Evolutionary conservation across 1,284 basidiomycete species (phyloP).

Genomic region (Fomes fomentarius): DNA sequence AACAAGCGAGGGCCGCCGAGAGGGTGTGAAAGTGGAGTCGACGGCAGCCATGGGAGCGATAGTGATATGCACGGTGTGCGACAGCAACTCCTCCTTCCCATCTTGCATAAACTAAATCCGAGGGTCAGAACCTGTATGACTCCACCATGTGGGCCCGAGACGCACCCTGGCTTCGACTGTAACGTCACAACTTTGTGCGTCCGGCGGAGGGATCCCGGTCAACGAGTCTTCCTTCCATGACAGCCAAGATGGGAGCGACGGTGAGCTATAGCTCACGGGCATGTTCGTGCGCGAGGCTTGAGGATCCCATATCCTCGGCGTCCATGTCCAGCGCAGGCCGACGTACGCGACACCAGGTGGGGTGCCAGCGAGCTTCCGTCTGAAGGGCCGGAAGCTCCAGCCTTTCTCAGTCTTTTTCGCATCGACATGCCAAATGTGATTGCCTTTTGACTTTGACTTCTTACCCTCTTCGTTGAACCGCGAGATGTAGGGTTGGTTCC

Average conservation of each 20-base stretch:
- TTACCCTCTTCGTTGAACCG: conserved; percentile 99
- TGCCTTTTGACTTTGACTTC: conserved; percentile 99
- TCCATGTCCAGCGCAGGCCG: conserved; percentile 89
- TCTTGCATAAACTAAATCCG: conserved; percentile 66
- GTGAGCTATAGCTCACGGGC: conserved; percentile 81
- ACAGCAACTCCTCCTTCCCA: conserved; percentile 67
- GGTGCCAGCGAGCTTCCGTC: conserved; percentile 82
- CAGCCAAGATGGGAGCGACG: conserved; percentile 84
- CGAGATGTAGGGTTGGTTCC: conserved; percentile 92
- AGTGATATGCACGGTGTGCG: conserved; percentile 68
- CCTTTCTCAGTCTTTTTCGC: conserved; percentile 83
- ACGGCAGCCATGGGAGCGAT: conserved; percentile 73
- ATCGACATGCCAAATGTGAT: conserved; percentile 99
- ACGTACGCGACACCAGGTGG: conserved; percentile 84
- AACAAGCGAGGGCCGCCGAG: conserved; percentile 64
- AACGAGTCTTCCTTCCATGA: conserved; percentile 84
- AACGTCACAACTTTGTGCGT: conserved; percentile 73
- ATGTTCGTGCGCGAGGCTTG: conserved; percentile 84
- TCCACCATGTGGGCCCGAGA: conserved; percentile 13
- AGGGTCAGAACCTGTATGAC: conserved; percentile 17
- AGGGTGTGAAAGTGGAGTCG: conserved; percentile 58
- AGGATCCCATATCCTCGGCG: conserved; percentile 96
- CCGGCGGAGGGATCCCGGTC: conserved; percentile 70
- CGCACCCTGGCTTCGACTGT: conserved; percentile 72
- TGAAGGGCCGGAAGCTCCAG: conserved; percentile 94